Evolutionary conservation across 768 basidiomycete genomes (phyloP), one percentile per base, ranked within the genome.

Genomic region (Kwoniella pini): DNA sequence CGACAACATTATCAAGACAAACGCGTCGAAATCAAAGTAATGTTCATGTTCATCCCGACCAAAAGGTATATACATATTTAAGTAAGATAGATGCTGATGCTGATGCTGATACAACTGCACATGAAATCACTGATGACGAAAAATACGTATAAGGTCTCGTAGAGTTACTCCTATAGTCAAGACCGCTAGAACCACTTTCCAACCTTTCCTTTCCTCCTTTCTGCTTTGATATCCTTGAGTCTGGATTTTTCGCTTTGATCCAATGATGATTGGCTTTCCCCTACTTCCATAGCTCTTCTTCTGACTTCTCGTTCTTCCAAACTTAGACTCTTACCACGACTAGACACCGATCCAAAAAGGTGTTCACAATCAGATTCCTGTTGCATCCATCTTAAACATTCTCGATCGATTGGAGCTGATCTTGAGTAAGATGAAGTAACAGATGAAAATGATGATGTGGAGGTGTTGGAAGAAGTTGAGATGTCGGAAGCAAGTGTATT

Each of bases 361-460:
- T 65, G 64, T 3, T 54, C 30, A 22, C 33, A 12, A 24, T 61
- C 59, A 6, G 52, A 26, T 30, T 56, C 49, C 13, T 26, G 38
- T 43, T 57, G 54, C 60, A 65, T 65, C 46, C 53, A 65, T 57
- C 48, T 36, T 13, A 61, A 28, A 31, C 64, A 65, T 44, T 54
- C 53, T 22, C 43, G 24, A 44, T 61, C 59, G 39, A 61, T 57
- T 15, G 45, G 51, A 26, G 63, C 36, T 3, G 51, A 21, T 43
- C 30, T 39, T 13, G 52, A 39, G 44, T 28, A 40, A 10, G 60
- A 44, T 21, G 54, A 62, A 11, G 60, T n/a, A 11, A 57, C 46
- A 9, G 51, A 54, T 21, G 33, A 48, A 21, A 31, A 24, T 10
- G 62, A 57, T 17, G 49, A 54, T 19, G 30, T 54, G 17, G 46